Conservation (phyloP, 441 rosid genomes). For the Iberis amara region DNA sequence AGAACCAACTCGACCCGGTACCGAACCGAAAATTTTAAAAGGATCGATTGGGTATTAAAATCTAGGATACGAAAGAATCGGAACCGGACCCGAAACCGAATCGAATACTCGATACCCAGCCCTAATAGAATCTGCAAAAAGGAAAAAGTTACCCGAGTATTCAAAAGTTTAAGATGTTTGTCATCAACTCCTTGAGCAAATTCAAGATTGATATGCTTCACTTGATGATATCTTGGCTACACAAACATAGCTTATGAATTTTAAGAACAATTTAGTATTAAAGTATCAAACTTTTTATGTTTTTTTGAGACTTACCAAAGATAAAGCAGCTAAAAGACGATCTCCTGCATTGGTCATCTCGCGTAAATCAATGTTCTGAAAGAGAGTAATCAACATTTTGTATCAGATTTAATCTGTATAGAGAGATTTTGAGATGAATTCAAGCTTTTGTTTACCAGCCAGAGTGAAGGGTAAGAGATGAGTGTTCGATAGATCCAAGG, state of each 20-base stretch:
- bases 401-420: slow-evolving; percentile 14
- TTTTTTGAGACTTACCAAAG: slow-evolving; percentile 45
- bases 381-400: slow-evolving; percentile 21
- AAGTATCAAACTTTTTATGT: background rate
- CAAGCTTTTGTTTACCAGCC: slow-evolving; percentile 43
- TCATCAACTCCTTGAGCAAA: slow-evolving; percentile 79
- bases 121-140: background rate
- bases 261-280: background rate
- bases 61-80: no score
- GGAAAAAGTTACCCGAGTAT: slow-evolving; percentile 36
- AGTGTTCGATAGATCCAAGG: slow-evolving; percentile 66
- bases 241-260: slow-evolving; percentile 9
- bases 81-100: no score
- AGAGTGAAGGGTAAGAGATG: slow-evolving; percentile 52
- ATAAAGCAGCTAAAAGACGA: slow-evolving; percentile 63
- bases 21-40: no score
- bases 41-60: no score
- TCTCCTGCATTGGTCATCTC: slow-evolving; percentile 71
- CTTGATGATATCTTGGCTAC: slow-evolving; percentile 64
- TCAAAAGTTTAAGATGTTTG: slow-evolving; percentile 52
- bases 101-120: no score
- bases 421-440: slow-evolving; percentile 21
- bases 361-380: slow-evolving; percentile 61
- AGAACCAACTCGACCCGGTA: no score
- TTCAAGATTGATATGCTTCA: slow-evolving; percentile 74